Evolutionary conservation across 2,329 filamentous ascomycete species (phyloP), one percentile per base, ranked within the genome.

Genomic region (Basipetospora sp.): DNA sequence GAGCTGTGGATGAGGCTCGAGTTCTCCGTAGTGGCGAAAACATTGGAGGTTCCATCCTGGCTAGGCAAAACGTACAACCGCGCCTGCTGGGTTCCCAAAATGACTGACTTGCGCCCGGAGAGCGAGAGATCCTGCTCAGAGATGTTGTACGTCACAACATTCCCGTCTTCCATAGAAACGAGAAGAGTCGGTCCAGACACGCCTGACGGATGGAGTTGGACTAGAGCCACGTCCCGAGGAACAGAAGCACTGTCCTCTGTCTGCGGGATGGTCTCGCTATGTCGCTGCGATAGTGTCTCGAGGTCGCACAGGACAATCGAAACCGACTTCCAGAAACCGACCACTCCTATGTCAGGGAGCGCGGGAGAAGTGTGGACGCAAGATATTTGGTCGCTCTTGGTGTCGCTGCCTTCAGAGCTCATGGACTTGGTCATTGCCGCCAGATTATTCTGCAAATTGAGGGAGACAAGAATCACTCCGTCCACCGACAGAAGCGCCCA

Each of bases 21-120:
- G 51, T 94, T 85, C 50, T 98, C 90, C 41, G 86, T 94, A 0
- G 85, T 93, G 1, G 86, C 85, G 53, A 98, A 93, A 1, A 98
- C 77, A 48, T 82, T 92, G 52, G 70, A 81, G 1, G 84, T 61
- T 1, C 71, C 73, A 34, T 77, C 63, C 1, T 65, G 64, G 36
- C 78, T 71, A 0, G 86, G 83, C 2, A 98, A 60, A 16, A 81
- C 66, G 41, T 88, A 80, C 48, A 98, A 77, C 11, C 74, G 75
- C 2, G 88, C 82, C 47, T 92, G 81, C 42, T 86, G 80, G 11
- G 82, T 88, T 17, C 90, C 88, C 10, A 98, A 64, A 2, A 88
- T 75, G 17, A 93, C 78, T 48, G 77, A 86, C 53, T 87, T 94
- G 44, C 79, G 76, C 1, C 74, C 69, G 0, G 76, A 78, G 3